A percentile compares a stretch with the other conserved stretches of the same genome.
Conservation (phyloP, 1,284 basidiomycete genomes). For the Rhodofomes roseus region DNA sequence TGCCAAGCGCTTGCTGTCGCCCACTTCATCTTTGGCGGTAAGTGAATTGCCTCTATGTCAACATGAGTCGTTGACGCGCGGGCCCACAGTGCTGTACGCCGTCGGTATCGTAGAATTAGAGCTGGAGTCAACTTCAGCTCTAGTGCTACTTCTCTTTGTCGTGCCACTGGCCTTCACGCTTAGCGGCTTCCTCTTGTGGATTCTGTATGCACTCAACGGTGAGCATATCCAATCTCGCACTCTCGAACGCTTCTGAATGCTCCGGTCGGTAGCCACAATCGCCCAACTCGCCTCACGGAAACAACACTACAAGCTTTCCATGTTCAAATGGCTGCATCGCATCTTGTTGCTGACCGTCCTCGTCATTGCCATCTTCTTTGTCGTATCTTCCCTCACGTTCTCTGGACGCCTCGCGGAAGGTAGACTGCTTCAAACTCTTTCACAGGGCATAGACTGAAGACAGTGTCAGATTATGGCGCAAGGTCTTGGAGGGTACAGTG, state of each 20-base stretch:
- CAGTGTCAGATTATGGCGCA: conserved; percentile 78
- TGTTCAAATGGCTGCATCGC: conserved; percentile 84
- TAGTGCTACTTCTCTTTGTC: conserved; percentile 80
- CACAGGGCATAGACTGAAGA: not conserved
- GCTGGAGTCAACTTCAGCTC: conserved; percentile 81
- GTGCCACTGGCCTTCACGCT: conserved; percentile 93
- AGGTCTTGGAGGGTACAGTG: conserved; percentile 93
- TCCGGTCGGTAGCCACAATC: conserved; percentile 64
- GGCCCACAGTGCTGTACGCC: conserved; percentile 73
- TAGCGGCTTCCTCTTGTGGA: conserved; percentile 95
- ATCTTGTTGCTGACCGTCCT: conserved; percentile 86
- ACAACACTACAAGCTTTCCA: conserved; percentile 82
- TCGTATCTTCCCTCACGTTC: conserved; percentile 89
- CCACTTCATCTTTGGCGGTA: conserved; percentile 95
- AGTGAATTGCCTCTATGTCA: conserved; percentile 4
- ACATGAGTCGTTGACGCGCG: not conserved
- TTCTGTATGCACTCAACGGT: conserved; percentile 87
- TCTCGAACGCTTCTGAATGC: conserved; percentile 4
- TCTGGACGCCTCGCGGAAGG: conserved; percentile 88
- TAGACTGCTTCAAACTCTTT: conserved; percentile 21
- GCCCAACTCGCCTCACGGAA: conserved; percentile 79
- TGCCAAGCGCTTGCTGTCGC: conserved; percentile 75
- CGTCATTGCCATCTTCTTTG: conserved; percentile 86
- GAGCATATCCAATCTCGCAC: conserved; percentile 11
- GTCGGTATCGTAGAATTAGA: conserved; percentile 91